phyloP scores from a whole-genome alignment of 2,329 filamentous ascomycete genomes.

The Sclerotinia trifoliorum region DNA sequence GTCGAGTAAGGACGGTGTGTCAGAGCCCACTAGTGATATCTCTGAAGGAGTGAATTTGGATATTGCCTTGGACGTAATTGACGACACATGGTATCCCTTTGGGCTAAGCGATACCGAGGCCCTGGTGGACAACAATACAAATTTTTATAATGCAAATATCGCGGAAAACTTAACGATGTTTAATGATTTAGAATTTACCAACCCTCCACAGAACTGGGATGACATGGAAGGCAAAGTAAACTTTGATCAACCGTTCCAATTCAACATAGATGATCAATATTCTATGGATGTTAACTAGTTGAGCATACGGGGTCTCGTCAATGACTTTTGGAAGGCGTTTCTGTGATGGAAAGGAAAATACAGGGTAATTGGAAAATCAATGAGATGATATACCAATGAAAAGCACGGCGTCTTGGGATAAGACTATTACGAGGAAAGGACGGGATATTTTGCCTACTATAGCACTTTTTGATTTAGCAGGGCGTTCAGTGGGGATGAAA shows the following conservation, averaged over 20 bases:
- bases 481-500: conserved; percentile 11
- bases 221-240: conserved; percentile 47
- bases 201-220: conserved; percentile 46
- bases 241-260: conserved; percentile 53
- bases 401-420: conserved; percentile 27
- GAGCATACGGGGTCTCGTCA: conserved; percentile 17
- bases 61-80: conserved; percentile 46
- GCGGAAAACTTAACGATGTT: conserved; percentile 36
- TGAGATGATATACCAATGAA: conserved; percentile 28
- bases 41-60: conserved; percentile 55
- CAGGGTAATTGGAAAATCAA: conserved; percentile 12
- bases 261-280: conserved; percentile 49
- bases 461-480: conserved; percentile 18
- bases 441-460: conserved; percentile 1
- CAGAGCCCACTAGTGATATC: conserved; percentile 62
- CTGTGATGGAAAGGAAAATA: conserved; percentile 23
- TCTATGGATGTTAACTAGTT: conserved; percentile 43
- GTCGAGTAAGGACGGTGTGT: conserved; percentile 59
- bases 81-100: conserved; percentile 48
- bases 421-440: conserved; percentile 16
- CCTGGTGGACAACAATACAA: conserved; percentile 36
- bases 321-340: conserved; percentile 26
- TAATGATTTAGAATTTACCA: conserved; percentile 32
- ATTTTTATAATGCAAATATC: conserved; percentile 40
- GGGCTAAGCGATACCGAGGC: conserved; percentile 44